A percentile compares a stretch with the other conserved stretches of the same genome.
Conservation (phyloP, 352 stramenopile genomes). For the Phytophthora pistaciae region DNA sequence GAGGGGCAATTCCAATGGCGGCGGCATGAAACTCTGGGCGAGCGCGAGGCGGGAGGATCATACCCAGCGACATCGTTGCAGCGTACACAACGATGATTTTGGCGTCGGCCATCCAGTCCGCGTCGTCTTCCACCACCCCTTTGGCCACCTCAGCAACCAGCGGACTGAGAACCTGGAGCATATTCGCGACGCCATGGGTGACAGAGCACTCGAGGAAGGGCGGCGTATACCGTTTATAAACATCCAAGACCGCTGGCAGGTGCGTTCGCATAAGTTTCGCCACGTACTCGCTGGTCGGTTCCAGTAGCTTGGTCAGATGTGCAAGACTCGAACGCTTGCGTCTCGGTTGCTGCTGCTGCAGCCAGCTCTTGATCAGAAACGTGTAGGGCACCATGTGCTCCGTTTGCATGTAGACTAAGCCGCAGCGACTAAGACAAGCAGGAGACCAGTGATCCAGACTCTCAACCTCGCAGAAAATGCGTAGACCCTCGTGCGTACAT, state of each 20-base stretch:
- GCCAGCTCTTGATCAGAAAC: constrained; percentile 74
- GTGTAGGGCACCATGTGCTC: constrained; percentile 69
- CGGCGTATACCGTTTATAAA: constrained; percentile 58
- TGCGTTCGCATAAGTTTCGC: constrained; percentile 60
- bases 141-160: constrained; percentile 51
- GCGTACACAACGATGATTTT: constrained; percentile 52
- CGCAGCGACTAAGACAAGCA: constrained; percentile 54
- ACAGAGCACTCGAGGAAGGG: constrained; percentile 52
- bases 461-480: constrained; percentile 70
- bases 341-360: constrained; percentile 32
- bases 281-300: constrained; percentile 35
- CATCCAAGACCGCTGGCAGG: constrained; percentile 53
- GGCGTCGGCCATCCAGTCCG: constrained; percentile 31
- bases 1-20: constrained; percentile 36
- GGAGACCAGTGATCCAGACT: constrained; percentile 66
- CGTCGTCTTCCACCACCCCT: constrained; percentile 32
- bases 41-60: constrained; percentile 37
- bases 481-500: constrained; percentile 41
- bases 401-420: constrained; percentile 62
- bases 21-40: constrained; percentile 41
- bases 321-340: constrained; percentile 18
- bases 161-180: constrained; percentile 47
- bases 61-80: constrained; percentile 40
- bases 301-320: constrained; percentile 17
- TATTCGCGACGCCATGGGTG: constrained; percentile 54